Base-by-base conservation (phyloP, 2,329 filamentous ascomycete genomes). In the Colletotrichum somersetense region DNA sequence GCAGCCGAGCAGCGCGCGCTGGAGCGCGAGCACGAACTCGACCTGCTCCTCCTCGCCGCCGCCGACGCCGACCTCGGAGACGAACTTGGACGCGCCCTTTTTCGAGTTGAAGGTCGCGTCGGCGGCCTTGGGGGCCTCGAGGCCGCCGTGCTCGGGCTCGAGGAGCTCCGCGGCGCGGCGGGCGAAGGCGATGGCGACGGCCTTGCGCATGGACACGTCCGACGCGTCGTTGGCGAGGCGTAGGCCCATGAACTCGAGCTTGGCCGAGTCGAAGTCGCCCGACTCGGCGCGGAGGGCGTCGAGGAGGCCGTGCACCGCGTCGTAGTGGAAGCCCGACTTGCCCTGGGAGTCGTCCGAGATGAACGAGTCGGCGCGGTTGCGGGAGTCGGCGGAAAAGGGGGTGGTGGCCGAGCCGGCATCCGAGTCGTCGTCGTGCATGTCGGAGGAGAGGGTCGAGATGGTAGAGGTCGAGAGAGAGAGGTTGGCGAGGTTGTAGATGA, bases 171-270 rank as follows among this genome's bases (percentile, higher is more conserved):
- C 88, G 57, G 95, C 92, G 69, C 93, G 92, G 77, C 93, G 94
- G 77, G 94, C 92, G 79, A 98, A 96, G 0, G 95, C 93, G 2
- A 92, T 90, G 2, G 94, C 94, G 33, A 98, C 91, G 20, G 96
- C 95, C 44, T 92, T 91, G 56, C 96, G 93, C 78, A 98, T 93
- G 81, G 96, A 93, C 75, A 92, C 89, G 78, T 97, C 96, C 1
- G 94, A 95, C 2, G 96, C 96, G 78, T 98, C 94, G 77, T 93
- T 94, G 66, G 92, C 92, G 81, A 99, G 93, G 14, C 96, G 92
- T n/a, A 98, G 87, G 58, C 94, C 93, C 85, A 95, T 97, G 74
- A 99, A 93, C 80, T 99, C 96, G 44, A 98, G 89, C 80, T 96
- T 94, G 62, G 90, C 89, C 2, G 86, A 87, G 77, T 97, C 95